Percentiles rank a stretch among this genome's conserved stretches.
These are phyloP conservation scores for Podaxis pistillaris DNA, from an alignment of 768 basidiomycete species.

Conservation along the genomic window DNA sequence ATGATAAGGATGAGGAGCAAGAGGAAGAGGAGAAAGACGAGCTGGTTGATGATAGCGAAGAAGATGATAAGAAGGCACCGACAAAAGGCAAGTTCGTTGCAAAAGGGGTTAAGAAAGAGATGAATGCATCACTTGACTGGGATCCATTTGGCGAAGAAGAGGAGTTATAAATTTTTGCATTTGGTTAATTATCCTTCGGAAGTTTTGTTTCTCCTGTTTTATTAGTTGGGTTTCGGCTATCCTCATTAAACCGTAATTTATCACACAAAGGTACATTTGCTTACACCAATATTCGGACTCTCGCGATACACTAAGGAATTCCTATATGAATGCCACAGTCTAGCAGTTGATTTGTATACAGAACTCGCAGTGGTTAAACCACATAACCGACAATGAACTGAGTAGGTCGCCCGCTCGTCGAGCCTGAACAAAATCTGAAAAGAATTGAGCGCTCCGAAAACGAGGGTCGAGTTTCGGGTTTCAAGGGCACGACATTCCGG, in stretches of 20 bases:
- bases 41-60: slow-evolving; percentile 12
- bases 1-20: slow-evolving; percentile 29
- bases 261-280: background rate
- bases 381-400: background rate
- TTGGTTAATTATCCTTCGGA: background rate
- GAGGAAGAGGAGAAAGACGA: slow-evolving; percentile 23
- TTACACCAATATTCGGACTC: background rate
- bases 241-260: background rate
- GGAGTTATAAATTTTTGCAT: slow-evolving; percentile 21
- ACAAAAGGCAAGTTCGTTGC: background rate
- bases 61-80: slow-evolving; percentile 3
- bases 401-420: too few species aligned
- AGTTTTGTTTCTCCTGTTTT: background rate
- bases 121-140: slow-evolving; percentile 23
- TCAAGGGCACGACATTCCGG: too few species aligned
- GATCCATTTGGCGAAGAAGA: slow-evolving; percentile 31
- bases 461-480: too few species aligned
- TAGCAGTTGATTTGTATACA: background rate
- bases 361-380: background rate
- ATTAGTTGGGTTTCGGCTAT: background rate
- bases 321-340: background rate
- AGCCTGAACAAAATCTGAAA: too few species aligned
- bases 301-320: background rate
- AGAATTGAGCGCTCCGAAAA: too few species aligned
- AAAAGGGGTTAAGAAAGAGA: slow-evolving; percentile 8